Evolutionary conservation across 495 filamentous ascomycete genomes (phyloP).

Genomic region (Lophiostoma macrostomum): DNA sequence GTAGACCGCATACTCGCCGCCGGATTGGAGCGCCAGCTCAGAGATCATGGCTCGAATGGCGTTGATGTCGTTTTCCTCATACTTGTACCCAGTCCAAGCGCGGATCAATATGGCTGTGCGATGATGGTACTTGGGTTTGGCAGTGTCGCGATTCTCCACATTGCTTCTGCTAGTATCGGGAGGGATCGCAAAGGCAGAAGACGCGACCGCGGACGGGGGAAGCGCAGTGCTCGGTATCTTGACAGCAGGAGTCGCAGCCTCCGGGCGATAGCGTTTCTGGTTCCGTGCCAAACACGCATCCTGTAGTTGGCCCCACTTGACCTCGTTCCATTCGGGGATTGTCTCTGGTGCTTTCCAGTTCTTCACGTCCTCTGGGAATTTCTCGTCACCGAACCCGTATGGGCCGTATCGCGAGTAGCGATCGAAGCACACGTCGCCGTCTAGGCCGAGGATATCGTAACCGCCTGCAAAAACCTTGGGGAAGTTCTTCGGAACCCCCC

Average conservation of each 20-base stretch:
- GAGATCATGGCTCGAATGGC: constrained; percentile 70
- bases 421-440: constrained; percentile 52
- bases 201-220: constrained; percentile 2
- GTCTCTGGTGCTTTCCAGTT: constrained; percentile 32
- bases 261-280: constrained; percentile 53
- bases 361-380: constrained; percentile 44
- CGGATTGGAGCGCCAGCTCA: constrained; percentile 68
- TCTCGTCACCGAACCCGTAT: constrained; percentile 49
- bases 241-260: constrained; percentile 19
- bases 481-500: constrained; percentile 41
- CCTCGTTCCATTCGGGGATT: constrained; percentile 58
- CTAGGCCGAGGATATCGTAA: constrained; percentile 47
- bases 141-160: constrained; percentile 12
- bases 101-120: constrained; percentile 72
- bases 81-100: constrained; percentile 63
- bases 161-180: constrained; percentile 8
- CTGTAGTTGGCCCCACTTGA: constrained; percentile 72
- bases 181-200: constrained; percentile 6
- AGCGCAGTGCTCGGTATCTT: constrained; percentile 15
- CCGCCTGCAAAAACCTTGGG: constrained; percentile 49
- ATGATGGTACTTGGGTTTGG: constrained; percentile 33
- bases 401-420: constrained; percentile 53
- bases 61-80: constrained; percentile 66
- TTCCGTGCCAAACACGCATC: constrained; percentile 61
- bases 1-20: constrained; percentile 74